phyloP scores from a whole-genome alignment of 1,284 basidiomycete species.

The Stygiomarasmius scandens region DNA sequence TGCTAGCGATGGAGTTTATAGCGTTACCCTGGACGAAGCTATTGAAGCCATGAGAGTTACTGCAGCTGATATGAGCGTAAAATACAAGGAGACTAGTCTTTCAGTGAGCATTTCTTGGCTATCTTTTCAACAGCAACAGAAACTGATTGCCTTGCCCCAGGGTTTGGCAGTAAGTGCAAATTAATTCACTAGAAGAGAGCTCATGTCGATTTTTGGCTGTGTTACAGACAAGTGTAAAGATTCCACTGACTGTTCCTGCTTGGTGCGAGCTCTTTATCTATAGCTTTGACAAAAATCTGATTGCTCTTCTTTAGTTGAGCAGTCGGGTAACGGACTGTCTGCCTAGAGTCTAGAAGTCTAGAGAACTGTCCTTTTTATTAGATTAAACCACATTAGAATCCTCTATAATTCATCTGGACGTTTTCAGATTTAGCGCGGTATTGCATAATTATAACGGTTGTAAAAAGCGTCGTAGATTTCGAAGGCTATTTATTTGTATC shows the following conservation, averaged over 20 bases:
- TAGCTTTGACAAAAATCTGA: not conserved
- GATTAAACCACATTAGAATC: no score
- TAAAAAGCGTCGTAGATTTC: no score
- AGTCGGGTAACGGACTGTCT: no score
- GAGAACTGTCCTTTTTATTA: no score
- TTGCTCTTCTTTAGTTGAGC: not conserved
- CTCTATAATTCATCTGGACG: no score
- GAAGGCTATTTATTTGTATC: no score
- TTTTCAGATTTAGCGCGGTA: no score
- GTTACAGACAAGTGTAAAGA: constrained; percentile 68
- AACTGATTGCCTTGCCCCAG: constrained; percentile 32
- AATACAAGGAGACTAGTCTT: constrained; percentile 92
- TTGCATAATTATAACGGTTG: no score
- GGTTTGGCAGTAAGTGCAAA: constrained; percentile 61
- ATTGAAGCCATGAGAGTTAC: constrained; percentile 96
- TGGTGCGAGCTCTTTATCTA: constrained; percentile 45
- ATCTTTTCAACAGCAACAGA: constrained; percentile 4
- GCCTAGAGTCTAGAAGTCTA: no score
- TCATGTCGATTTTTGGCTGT: constrained; percentile 14
- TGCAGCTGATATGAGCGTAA: constrained; percentile 84
- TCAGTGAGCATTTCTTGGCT: constrained; percentile 54
- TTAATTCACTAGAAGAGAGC: constrained; percentile 21
- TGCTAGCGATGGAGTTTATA: constrained; percentile 86
- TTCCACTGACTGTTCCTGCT: constrained; percentile 73
- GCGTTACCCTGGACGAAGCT: constrained; percentile 91